Conservation (phyloP, 1,284 basidiomycete species). For the Pseudozyma pruni region DNA sequence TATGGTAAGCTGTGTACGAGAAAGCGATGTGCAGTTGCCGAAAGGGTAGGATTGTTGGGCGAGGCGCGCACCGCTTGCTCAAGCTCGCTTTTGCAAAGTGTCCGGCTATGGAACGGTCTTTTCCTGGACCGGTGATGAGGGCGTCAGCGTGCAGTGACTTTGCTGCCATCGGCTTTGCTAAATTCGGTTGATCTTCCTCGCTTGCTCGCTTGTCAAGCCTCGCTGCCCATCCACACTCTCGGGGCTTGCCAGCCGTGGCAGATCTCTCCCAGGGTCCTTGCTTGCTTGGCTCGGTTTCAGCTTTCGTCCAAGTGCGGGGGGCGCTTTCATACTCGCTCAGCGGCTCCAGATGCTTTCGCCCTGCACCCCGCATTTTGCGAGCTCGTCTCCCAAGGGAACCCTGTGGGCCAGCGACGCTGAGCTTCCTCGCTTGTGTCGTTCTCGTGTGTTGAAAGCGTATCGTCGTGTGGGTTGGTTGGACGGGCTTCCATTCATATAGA, state of each 20-base stretch:
- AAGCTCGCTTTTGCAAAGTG: slow-evolving; percentile 11
- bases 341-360: slow-evolving; percentile 1
- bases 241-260: neutral
- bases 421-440: neutral
- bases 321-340: neutral
- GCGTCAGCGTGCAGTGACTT: neutral
- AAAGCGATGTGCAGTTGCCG: slow-evolving; percentile 10
- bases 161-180: slow-evolving; percentile 1
- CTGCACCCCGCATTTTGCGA: slow-evolving; percentile 7
- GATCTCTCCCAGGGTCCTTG: slow-evolving; percentile 1
- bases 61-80: slow-evolving; percentile 9
- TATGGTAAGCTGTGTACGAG: neutral
- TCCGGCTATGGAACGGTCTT: slow-evolving; percentile 17
- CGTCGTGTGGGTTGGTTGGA: too few relatives aligned
- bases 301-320: neutral
- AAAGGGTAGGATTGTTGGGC: slow-evolving; percentile 9
- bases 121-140: neutral
- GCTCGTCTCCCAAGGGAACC: neutral
- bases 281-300: neutral
- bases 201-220: slow-evolving; percentile 5
- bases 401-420: neutral
- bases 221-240: neutral
- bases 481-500: neutral
- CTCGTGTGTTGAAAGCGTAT: neutral
- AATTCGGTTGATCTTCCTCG: slow-evolving; percentile 29